Evolutionary conservation across 163 green algal species (phyloP), one percentile per base, ranked within the genome.

Genomic region (Botryococcus braunii): DNA sequence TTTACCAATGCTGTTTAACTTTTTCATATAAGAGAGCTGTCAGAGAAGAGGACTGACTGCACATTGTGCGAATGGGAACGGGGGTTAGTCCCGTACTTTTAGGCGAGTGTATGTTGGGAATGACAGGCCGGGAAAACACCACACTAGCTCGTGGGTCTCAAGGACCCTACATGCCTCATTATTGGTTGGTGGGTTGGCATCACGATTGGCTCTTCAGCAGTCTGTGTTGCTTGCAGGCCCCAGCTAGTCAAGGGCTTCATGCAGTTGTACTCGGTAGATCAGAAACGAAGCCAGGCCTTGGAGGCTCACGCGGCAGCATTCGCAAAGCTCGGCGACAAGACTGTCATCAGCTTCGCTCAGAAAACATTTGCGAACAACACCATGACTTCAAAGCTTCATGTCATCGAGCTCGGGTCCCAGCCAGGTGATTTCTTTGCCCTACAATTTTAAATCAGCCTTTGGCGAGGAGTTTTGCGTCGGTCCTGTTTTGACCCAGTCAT

Each of bases 251-350:
- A 95, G 69, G 95, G 95, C 32, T 91, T 96, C 69, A 98, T 99
- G 95, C 95, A 99, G 85, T 85, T 99, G 67, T 99, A 93, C 79
- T 96, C 87, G 1, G 85, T 97, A 52, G 95, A 97, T 52, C 93
- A 98, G 86, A 66, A 83, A 61, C 90, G 95, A 69, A 96, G 85
- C 78, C 95, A 99, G 84, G 88, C 90, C 2, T 82, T 99, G 65
- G 94, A 99, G 74, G 95, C 95, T 25, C 95, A 99, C 70, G 91
- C 92, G 36, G 94, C 93, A 36, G 86, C 86, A 0, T 99, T 99
- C 77, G 85, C 88, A 1, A 89, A 79, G 13, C 71, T 97, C 58
- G 69, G 38, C 21, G 38, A 34, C 56, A 84, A 79, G 76, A 88
- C 88, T 25, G 78, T 97, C 9, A 97, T 99, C 74, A 81, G 83